Evolutionary conservation across 2,329 filamentous ascomycete genomes (phyloP), one percentile per base, ranked within the genome.

Genomic region (Diplodia mutila): DNA sequence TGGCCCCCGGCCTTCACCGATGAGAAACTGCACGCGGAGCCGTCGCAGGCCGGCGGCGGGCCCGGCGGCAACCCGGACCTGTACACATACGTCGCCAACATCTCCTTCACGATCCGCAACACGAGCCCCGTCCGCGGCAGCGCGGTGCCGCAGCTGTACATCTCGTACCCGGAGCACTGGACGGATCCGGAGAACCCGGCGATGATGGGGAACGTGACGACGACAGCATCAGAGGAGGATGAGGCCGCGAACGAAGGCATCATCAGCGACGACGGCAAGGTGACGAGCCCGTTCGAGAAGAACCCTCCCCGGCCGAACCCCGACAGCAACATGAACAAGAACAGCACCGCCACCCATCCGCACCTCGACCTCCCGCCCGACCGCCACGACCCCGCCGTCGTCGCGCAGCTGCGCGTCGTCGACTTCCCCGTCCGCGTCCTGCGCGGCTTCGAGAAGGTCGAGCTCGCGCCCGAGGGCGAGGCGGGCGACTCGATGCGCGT

Each of bases 31-130:
- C 66, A 63, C n/a, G 34, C n/a, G 23, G 32, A 55, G 29, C 74
- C 73, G 8, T 91, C 89, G n/a, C 82, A 81, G 0, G 90, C 90
- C 0, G 90, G 91, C 42, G 91, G 91, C 48, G 90, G 85, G 8
- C 85, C 89, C 68, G 87, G 87, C 12, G 87, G 87, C 0, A 84
- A 87, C 71, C 76, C 82, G 0, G 84, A 84, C 27, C 81, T 89
- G 25, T 89, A 84, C 81, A 81, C 84, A 9, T 78, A 76, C 4
- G 51, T 66, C 23, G 63, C 80, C 66, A 83, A 76, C 53, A 80
- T 86, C 6, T 78, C 79, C 2, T 80, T 83, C 2, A 76, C 79
- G 0, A 72, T 89, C 9, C 77, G 75, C 32, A 89, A 89, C 77
- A 84, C 81, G 0, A 86, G 86, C 16, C 69, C 72, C 3, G 72